Evolutionary conservation across 2,329 filamentous ascomycete species (phyloP).

Genomic region (Capronia epimyces): DNA sequence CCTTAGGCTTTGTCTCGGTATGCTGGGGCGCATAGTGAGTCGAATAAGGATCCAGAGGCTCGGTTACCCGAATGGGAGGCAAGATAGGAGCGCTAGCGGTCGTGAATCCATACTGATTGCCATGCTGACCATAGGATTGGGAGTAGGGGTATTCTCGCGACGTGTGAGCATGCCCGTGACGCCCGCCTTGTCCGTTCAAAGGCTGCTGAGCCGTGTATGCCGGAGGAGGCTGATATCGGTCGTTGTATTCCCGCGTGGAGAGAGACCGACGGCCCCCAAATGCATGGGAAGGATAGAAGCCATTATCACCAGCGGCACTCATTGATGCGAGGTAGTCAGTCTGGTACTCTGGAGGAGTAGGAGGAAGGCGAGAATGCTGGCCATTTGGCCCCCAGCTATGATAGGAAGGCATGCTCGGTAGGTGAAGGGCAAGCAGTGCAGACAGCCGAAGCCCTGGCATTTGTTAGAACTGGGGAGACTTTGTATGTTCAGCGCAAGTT

Average conservation of each 20-base stretch:
- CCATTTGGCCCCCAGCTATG: conserved; percentile 25
- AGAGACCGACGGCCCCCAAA: conserved; percentile 42
- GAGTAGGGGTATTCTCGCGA: conserved; percentile 23
- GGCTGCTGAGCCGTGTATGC: conserved; percentile 33
- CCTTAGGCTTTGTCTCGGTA: conserved; percentile 44
- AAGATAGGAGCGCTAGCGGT: conserved; percentile 34
- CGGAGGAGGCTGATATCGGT: conserved; percentile 43
- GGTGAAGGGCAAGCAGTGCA: conserved; percentile 18
- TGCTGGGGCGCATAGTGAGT: conserved; percentile 30
- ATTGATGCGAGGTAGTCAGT: conserved; percentile 27
- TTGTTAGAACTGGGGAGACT: conserved; percentile 1
- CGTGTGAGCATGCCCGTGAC: conserved; percentile 14
- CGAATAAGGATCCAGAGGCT: conserved; percentile 28
- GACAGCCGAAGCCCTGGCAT: conserved; percentile 19
- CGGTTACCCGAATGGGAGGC: conserved; percentile 41
- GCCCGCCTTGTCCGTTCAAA: conserved; percentile 11
- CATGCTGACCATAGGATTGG: conserved; percentile 13
- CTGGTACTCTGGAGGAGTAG: conserved; percentile 29
- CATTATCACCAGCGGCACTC: conserved; percentile 25
- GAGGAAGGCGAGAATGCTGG: conserved; percentile 27
- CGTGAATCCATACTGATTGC: conserved; percentile 22
- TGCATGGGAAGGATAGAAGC: conserved; percentile 35
- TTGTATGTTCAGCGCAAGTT: neutral
- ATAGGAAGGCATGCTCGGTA: conserved; percentile 28
- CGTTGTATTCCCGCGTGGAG: conserved; percentile 42